Base-by-base conservation (phyloP, 805 yeast species). In the Saccharomycopsis amapae region DNA sequence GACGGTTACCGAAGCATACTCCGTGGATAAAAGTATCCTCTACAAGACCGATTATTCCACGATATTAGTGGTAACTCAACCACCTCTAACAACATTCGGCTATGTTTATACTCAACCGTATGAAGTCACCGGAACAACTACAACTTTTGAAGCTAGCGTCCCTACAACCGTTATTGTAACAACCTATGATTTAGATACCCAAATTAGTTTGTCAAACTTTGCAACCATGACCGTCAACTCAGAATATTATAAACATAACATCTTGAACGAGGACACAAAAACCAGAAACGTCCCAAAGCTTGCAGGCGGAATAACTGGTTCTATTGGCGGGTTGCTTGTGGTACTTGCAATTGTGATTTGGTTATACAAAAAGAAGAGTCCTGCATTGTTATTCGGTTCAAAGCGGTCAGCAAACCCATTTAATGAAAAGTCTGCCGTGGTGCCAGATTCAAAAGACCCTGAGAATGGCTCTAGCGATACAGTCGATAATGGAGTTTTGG, bases 91-190 rank as follows among this genome's bases (percentile, higher is more conserved):
- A 2, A 47, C 53, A 7, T 44, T 44, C 22, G 53, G 49, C 5
- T 50, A 44, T 47, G 53, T 50, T 18, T 50, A 50, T 40, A 50
- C 53, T 17, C 53, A 50, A 33, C 49, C 53, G 5, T 50, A 44
- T 30, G 43, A 35, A 22, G 44, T 50, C 15, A 44, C 46, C 2
- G 53, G 20, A 25, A 15, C 15, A 10, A 13, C 19, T 20, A 41
- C 48, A 5, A 19, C 51, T 12, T 46, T 50, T 31, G 42, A 36
- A 7, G 41, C 49, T 7, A 19, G 7, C 19, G 33, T 37, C 5
- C 53, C 53, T n/a, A 46, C 45, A 5, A 50, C 53, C 3, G 53
- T 50, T 17, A 50, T 49, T 2, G 52, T 48, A 3, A 51, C 37
- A 9, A 48, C 52, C 17, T 30, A 45, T 22, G 46, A 17, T 23